Evolutionary conservation across 2,329 filamentous ascomycete species (phyloP).

Genomic region (Corinectria fuckeliana): DNA sequence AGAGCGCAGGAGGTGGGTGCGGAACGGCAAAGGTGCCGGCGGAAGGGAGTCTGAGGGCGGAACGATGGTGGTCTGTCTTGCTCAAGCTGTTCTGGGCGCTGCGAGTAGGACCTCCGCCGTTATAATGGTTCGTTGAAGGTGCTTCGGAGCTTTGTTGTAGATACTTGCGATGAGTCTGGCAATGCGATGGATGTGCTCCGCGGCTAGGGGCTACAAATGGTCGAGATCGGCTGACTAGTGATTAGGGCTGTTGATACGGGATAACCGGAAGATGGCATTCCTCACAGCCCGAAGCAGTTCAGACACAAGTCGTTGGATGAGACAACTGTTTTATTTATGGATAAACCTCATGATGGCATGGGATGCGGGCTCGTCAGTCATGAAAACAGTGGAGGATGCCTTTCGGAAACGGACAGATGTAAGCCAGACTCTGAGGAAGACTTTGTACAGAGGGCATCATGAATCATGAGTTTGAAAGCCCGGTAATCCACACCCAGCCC

Average conservation of each 20-base stretch:
- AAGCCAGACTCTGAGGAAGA: too few relatives aligned
- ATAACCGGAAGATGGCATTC: not conserved
- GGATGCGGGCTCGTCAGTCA: too few relatives aligned
- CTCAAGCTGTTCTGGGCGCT: not conserved
- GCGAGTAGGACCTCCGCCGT: not conserved
- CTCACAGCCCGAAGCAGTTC: not conserved
- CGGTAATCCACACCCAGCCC: not conserved
- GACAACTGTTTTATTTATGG: not conserved
- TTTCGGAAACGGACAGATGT: too few relatives aligned
- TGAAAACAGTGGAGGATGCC: too few relatives aligned
- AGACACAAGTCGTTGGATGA: not conserved
- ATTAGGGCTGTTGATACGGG: not conserved
- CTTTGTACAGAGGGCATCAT: not conserved
- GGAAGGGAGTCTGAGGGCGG: not conserved
- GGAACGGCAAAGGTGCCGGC: not conserved
- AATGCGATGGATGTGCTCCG: not conserved
- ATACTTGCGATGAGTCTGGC: not conserved
- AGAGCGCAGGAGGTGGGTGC: not conserved
- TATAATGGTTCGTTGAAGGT: not conserved
- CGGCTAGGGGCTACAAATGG: not conserved
- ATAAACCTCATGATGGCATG: not conserved
- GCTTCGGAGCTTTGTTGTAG: not conserved
- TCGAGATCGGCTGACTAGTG: not conserved
- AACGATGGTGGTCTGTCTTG: not conserved
- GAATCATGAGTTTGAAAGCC: not conserved